Evolutionary conservation across 2,329 filamentous ascomycete species (phyloP).

Genomic region (Curvularia sp.): DNA sequence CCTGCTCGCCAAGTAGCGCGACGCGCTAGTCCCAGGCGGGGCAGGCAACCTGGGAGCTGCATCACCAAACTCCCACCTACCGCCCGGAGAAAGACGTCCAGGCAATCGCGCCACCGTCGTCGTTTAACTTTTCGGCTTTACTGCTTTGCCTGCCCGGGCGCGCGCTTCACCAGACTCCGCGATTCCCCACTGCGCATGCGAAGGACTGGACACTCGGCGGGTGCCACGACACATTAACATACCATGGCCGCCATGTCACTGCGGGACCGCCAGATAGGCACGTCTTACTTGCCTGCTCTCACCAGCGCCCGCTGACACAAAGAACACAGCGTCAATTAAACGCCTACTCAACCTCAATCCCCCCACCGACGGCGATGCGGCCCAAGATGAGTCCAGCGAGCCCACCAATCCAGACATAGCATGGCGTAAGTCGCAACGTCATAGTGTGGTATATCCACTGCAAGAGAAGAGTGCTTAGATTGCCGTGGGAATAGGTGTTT

Average conservation of each 20-base stretch:
- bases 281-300: background rate
- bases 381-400: conserved; percentile 65
- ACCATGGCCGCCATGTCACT: conserved; percentile 54
- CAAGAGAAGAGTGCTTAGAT: conserved; percentile 1
- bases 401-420: conserved; percentile 19
- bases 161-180: background rate
- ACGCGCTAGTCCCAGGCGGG: conserved; percentile 29
- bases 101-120: conserved; percentile 31
- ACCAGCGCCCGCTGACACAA: conserved; percentile 18
- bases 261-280: conserved; percentile 71
- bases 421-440: conserved; percentile 20
- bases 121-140: conserved; percentile 10
- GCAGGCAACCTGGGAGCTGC: conserved; percentile 23
- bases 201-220: conserved; percentile 34
- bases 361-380: conserved; percentile 60
- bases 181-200: conserved; percentile 25
- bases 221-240: conserved; percentile 28
- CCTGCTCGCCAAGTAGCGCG: conserved; percentile 28
- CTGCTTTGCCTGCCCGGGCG: background rate
- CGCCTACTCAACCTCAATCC: conserved; percentile 96
- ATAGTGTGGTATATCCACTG: background rate
- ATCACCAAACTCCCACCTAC: conserved; percentile 13
- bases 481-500: conserved; percentile 55
- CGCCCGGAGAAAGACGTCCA: conserved; percentile 14
- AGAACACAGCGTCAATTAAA: conserved; percentile 78